Percentiles rank a stretch among this genome's conserved stretches.
These are phyloP conservation scores for Cucurbita argyrosperma DNA, from an alignment of 306 rosid genomes.

Conservation along the genomic window DNA sequence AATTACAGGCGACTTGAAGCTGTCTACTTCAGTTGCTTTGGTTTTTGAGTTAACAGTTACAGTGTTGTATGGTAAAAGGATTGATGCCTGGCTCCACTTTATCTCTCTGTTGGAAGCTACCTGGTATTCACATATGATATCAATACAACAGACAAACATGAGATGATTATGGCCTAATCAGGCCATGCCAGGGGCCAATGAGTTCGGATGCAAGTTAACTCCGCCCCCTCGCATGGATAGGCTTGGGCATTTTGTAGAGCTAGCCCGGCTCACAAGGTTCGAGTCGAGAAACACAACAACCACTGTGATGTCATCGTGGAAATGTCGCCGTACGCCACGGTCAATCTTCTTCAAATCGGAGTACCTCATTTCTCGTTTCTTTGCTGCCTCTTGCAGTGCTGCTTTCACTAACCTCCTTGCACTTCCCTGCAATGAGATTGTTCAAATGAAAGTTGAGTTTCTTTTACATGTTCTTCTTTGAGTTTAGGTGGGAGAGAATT, in stretches of 20 bases:
- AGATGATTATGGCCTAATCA: slow-evolving; percentile 25
- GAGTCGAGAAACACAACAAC: slow-evolving; percentile 48
- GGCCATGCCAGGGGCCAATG: slow-evolving; percentile 47
- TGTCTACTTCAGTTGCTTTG: slow-evolving; percentile 24
- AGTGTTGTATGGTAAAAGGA: slow-evolving; percentile 49
- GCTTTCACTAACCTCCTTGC: slow-evolving; percentile 55
- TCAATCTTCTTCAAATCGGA: slow-evolving; percentile 61
- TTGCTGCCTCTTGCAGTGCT: slow-evolving; percentile 50
- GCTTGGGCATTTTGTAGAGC: slow-evolving; percentile 31
- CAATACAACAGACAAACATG: slow-evolving; percentile 27
- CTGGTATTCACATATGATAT: slow-evolving; percentile 77
- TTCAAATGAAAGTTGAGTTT: background rate
- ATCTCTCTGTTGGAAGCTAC: slow-evolving; percentile 31
- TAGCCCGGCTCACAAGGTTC: slow-evolving; percentile 43
- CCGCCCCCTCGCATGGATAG: slow-evolving; percentile 55
- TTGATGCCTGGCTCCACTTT: slow-evolving; percentile 44
- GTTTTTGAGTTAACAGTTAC: slow-evolving; percentile 50
- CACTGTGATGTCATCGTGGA: slow-evolving; percentile 66
- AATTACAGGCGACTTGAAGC: slow-evolving; percentile 32
- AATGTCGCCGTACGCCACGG: slow-evolving; percentile 60
- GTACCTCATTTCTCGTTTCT: slow-evolving; percentile 73
- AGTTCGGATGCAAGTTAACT: slow-evolving; percentile 35
- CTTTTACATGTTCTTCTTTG: background rate
- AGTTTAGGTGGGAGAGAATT: background rate
- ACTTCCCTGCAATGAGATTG: slow-evolving; percentile 43